These are phyloP conservation scores for Clonostachys solani DNA, from an alignment of 2,329 filamentous ascomycete species.

Conservation along the genomic window DNA sequence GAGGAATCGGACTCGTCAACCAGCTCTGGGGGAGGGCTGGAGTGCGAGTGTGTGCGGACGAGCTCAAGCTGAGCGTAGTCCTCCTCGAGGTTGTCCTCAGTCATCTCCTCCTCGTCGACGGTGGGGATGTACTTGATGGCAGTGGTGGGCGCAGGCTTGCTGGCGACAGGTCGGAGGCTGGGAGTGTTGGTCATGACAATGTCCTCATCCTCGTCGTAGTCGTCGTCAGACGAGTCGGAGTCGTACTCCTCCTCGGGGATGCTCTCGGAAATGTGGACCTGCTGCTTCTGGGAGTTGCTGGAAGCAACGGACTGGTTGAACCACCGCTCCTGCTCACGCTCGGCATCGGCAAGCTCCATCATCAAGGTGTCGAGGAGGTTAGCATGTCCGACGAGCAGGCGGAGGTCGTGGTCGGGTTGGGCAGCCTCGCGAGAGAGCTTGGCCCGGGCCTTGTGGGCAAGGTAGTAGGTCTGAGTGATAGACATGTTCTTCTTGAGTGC, in stretches of 20 bases:
- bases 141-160: constrained; percentile 36
- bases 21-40: constrained; percentile 62
- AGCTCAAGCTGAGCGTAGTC: constrained; percentile 63
- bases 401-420: constrained; percentile 88
- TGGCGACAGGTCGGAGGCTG: constrained; percentile 30
- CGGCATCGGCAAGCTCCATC: constrained; percentile 86
- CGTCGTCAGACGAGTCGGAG: constrained; percentile 46
- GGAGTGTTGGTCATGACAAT: constrained; percentile 53
- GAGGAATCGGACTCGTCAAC: constrained; percentile 67
- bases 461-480: constrained; percentile 96
- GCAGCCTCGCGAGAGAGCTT: constrained; percentile 94
- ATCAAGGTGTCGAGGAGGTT: constrained; percentile 96
- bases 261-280: constrained; percentile 82
- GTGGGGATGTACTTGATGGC: constrained; percentile 13
- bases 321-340: constrained; percentile 94
- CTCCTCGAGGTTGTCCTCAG: constrained; percentile 54
- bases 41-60: constrained; percentile 64
- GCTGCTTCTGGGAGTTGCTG: constrained; percentile 26
- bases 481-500: constrained; percentile 80
- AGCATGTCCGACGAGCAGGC: constrained; percentile 93
- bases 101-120: constrained; percentile 40
- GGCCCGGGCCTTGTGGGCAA: constrained; percentile 90
- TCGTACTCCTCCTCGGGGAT: constrained; percentile 58
- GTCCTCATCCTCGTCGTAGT: constrained; percentile 42
- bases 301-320: constrained; percentile 84